Conservation (phyloP, 306 rosid species). For the Sechiopsis laciniata region DNA sequence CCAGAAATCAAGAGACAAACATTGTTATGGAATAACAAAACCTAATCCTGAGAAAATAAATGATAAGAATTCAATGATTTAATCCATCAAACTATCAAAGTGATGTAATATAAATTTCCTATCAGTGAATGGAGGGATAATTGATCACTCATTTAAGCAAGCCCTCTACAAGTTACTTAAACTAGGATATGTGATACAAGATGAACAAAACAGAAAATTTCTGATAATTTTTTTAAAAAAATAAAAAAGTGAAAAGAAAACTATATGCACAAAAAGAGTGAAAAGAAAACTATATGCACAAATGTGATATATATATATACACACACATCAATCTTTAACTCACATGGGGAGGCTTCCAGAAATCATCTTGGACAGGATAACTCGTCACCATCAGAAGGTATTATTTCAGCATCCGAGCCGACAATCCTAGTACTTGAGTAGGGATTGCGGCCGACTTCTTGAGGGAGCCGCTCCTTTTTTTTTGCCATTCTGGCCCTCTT, state of each 20-base stretch:
- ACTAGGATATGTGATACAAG: slow-evolving; percentile 16
- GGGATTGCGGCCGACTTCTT: slow-evolving; percentile 37
- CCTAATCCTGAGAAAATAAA: background rate
- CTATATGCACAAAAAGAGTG: background rate
- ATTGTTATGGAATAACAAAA: slow-evolving; percentile 11
- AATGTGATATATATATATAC: slow-evolving; percentile 16
- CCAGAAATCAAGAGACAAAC: slow-evolving; percentile 8
- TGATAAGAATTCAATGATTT: slow-evolving; percentile 7
- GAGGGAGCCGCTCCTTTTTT: slow-evolving; percentile 66
- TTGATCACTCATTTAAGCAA: slow-evolving; percentile 5
- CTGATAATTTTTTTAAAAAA: background rate
- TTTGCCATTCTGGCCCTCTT: slow-evolving; percentile 94
- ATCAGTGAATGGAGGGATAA: background rate
- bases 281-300: slow-evolving; percentile 19
- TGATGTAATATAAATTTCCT: slow-evolving; percentile 19
- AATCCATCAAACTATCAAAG: slow-evolving; percentile 4
- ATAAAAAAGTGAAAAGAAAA: background rate
- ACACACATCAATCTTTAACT: slow-evolving; percentile 18
- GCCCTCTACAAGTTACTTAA: slow-evolving; percentile 6
- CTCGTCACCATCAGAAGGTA: slow-evolving; percentile 74
- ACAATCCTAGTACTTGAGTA: slow-evolving; percentile 51
- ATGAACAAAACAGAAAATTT: background rate
- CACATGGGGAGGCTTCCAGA: slow-evolving; percentile 1
- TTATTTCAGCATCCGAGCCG: slow-evolving; percentile 63
- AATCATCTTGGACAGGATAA: slow-evolving; percentile 81